Evolutionary conservation across 1,284 basidiomycete species (phyloP), one percentile per base, ranked within the genome.

Genomic region (Ganoderma multipileum): DNA sequence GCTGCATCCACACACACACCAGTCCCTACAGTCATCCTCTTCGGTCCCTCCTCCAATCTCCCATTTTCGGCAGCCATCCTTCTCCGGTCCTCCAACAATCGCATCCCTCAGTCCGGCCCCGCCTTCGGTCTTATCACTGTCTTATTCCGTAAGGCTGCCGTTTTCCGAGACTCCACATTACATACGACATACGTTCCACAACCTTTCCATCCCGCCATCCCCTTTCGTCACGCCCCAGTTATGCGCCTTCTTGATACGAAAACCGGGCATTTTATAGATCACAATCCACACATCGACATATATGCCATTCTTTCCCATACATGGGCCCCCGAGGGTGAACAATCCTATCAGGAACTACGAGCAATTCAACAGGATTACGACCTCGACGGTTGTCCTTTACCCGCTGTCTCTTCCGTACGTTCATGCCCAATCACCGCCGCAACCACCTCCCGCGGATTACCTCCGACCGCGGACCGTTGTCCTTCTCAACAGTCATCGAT

Each of bases 241-340:
- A 59, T 59, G 57, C 33, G 57, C 8, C 38, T 59, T 23, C 33
- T 59, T 16, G 57, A 59, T 59, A 59, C 57, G 2, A 36, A 23
- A 12, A 59, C 57, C 12, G 57, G 57, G 5, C 57, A 59, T 20
- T 59, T 59, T 39, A 23, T 41, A 39, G 20, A 36, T 3, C 33
- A 26, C 36, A 26, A 23, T 23, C 33, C 33, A 14, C 18, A 3
- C 4, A 59, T 38, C 23, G 7, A 9, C 54, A 36, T 59, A 39
- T 59, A 59, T 38, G 38, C 38, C 36, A 59, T 59, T 12, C 57
- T 59, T 20, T 59, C 57, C 6, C 57, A 59, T n/a, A 59, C 57
- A 38, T 59, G 57, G 57, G 57, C 12, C 36, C n/a, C 20, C 9
- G 23, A 59, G 57, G 36, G 36, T n/a, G 57, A 59, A 14, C 57